Conservation (phyloP, 352 stramenopile genomes). For the Pythium apleroticum region DNA sequence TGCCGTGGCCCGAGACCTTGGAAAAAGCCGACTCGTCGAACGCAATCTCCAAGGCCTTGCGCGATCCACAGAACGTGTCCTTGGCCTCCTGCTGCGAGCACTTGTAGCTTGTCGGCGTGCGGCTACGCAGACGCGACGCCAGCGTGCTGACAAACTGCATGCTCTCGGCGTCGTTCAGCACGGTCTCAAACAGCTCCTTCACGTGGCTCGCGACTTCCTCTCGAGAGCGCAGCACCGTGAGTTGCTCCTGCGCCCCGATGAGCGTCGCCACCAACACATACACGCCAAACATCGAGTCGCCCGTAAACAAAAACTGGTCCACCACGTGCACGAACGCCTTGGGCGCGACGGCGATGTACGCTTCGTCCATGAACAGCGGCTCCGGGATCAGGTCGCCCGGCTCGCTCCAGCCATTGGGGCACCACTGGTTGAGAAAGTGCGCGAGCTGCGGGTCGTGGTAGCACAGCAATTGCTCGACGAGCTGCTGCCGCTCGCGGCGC, state of each 20-base stretch:
- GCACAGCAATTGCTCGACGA: conserved; percentile 68
- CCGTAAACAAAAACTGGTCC: conserved; percentile 76
- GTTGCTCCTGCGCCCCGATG: conserved; percentile 40
- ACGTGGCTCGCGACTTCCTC: conserved; percentile 48
- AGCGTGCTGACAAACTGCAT: conserved; percentile 65
- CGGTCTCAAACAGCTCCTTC: conserved; percentile 33
- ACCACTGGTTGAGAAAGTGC: conserved; percentile 74
- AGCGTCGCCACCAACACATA: conserved; percentile 70
- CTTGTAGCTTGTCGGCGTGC: conserved; percentile 68
- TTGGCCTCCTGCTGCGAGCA: conserved; percentile 47
- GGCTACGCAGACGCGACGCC: conserved; percentile 53
- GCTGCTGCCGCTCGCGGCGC: conserved; percentile 51
- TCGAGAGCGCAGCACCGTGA: conserved; percentile 34
- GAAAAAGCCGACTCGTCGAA: conserved; percentile 39
- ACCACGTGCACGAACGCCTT: conserved; percentile 67
- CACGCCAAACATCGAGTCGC: conserved; percentile 66
- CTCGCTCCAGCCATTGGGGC: conserved; percentile 63
- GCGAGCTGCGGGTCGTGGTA: conserved; percentile 74
- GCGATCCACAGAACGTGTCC: conserved; percentile 47
- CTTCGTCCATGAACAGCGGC: conserved; percentile 61
- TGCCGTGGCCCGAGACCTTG: conserved; percentile 13
- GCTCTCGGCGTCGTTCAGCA: conserved; percentile 38
- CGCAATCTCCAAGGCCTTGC: conserved; percentile 55
- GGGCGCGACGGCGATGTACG: conserved; percentile 66
- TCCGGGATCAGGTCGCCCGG: conserved; percentile 50